These are phyloP conservation scores for Exophiala mesophila DNA, from an alignment of 2,329 filamentous ascomycete genomes.

Conservation along the genomic window DNA sequence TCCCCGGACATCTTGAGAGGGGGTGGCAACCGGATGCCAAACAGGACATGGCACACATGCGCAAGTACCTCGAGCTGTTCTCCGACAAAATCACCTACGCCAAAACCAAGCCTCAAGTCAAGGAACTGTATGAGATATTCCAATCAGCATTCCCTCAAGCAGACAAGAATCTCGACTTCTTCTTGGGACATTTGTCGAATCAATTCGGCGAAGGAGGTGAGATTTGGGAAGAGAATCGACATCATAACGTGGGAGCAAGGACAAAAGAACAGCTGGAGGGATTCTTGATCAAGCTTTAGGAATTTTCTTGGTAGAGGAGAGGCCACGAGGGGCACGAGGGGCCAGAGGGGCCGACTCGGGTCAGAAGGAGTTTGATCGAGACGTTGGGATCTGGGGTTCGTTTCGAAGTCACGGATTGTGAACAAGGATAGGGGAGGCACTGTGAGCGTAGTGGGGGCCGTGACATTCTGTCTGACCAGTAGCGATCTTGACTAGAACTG, in stretches of 20 bases:
- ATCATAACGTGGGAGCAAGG: conserved; percentile 25
- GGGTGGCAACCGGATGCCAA: conserved; percentile 29
- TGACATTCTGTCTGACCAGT: too few relatives aligned
- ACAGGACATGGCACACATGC: conserved; percentile 30
- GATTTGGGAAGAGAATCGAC: conserved; percentile 33
- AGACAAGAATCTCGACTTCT: conserved; percentile 33
- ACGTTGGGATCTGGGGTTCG: too few relatives aligned
- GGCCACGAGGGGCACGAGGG: too few relatives aligned
- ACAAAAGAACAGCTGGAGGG: conserved; percentile 12
- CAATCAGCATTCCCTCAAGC: conserved; percentile 29
- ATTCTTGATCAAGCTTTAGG: conserved; percentile 5
- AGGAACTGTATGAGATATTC: conserved; percentile 31
- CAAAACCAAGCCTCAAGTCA: conserved; percentile 25
- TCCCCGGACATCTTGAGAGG: conserved; percentile 22
- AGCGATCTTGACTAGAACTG: too few relatives aligned
- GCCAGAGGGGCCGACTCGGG: too few relatives aligned
- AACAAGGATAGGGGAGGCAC: too few relatives aligned
- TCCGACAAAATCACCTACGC: conserved; percentile 29
- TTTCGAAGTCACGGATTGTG: too few relatives aligned
- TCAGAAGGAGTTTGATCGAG: too few relatives aligned
- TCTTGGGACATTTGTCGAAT: conserved; percentile 32
- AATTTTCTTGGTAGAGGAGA: too few relatives aligned
- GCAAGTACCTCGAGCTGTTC: conserved; percentile 31
- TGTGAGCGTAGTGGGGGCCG: too few relatives aligned
- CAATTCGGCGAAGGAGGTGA: conserved; percentile 32